Percentiles rank a stretch among this genome's conserved stretches.
These are phyloP conservation scores for Lycium ferocissimum DNA, from an alignment of 257 asterid genomes.

Conservation along the genomic window DNA sequence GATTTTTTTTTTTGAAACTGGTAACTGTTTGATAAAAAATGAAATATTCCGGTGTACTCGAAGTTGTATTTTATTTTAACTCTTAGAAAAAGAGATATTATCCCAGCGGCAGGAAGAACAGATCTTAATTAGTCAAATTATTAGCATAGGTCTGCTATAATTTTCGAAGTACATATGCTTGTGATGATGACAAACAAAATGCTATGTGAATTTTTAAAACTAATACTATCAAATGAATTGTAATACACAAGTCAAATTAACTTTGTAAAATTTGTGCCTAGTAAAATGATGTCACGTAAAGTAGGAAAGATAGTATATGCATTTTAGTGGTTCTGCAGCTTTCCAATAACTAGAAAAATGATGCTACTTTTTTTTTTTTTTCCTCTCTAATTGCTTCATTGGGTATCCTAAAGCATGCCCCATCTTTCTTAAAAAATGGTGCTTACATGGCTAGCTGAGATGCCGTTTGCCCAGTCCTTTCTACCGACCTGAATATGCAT, in stretches of 20 bases:
- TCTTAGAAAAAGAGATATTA: not conserved
- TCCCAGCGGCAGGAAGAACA: not conserved
- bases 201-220: not conserved
- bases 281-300: not conserved
- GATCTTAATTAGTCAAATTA: not conserved
- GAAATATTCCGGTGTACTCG: not conserved
- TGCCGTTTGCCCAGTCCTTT: not conserved
- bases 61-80: not conserved
- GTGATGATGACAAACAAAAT: slow-evolving; percentile 13
- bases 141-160: not conserved
- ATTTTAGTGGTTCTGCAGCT: not conserved
- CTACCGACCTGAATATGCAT: not conserved
- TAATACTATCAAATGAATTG: slow-evolving; percentile 8
- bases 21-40: not conserved
- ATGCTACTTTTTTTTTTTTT: not conserved
- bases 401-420: not conserved
- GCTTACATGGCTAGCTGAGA: not conserved
- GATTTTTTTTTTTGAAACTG: no score
- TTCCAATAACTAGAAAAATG: not conserved
- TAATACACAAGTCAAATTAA: not conserved
- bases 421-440: not conserved
- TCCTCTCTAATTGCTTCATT: not conserved
- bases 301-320: slow-evolving; percentile 7
- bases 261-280: not conserved
- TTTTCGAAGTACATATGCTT: slow-evolving; percentile 7